Evolutionary conservation across 2,329 filamentous ascomycete genomes (phyloP).

Genomic region (Xylariaceae sp.): DNA sequence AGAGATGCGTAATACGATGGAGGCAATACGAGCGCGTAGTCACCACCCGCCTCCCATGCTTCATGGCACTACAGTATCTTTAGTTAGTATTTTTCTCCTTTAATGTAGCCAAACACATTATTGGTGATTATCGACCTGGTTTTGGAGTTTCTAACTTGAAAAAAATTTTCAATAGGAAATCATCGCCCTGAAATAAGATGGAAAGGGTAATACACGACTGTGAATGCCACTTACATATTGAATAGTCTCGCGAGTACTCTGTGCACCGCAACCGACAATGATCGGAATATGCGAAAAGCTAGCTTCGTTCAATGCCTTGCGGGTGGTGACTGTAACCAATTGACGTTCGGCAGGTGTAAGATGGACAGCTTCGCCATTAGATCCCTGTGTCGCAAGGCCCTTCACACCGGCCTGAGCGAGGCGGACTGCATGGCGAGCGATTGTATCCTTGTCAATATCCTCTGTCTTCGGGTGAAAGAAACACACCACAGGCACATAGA

Average conservation of each 20-base stretch:
- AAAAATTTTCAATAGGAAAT: not conserved
- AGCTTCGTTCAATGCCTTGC: conserved; percentile 67
- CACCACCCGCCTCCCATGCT: conserved; percentile 69
- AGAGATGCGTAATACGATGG: conserved; percentile 75
- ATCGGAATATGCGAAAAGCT: conserved; percentile 69
- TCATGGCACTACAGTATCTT: conserved; percentile 55
- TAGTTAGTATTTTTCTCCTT: not conserved
- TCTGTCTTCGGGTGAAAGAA: conserved; percentile 70
- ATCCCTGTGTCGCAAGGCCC: conserved; percentile 76
- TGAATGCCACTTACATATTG: conserved; percentile 43
- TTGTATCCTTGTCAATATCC: conserved; percentile 66
- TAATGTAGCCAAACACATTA: not conserved
- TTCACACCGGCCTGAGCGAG: conserved; percentile 75
- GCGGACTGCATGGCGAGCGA: conserved; percentile 64
- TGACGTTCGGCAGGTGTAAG: conserved; percentile 71
- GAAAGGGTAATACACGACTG: too few relatives aligned
- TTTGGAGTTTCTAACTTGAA: not conserved
- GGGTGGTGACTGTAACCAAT: conserved; percentile 69
- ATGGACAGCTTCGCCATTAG: conserved; percentile 82
- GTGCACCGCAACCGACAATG: conserved; percentile 75
- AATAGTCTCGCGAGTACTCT: conserved; percentile 74
- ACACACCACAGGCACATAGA: conserved; percentile 75
- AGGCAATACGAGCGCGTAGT: conserved; percentile 75
- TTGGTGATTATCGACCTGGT: not conserved
- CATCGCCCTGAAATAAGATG: not conserved